Evolutionary conservation across 2,329 filamentous ascomycete species (phyloP).

Genomic region (Grosmannia huntii): DNA sequence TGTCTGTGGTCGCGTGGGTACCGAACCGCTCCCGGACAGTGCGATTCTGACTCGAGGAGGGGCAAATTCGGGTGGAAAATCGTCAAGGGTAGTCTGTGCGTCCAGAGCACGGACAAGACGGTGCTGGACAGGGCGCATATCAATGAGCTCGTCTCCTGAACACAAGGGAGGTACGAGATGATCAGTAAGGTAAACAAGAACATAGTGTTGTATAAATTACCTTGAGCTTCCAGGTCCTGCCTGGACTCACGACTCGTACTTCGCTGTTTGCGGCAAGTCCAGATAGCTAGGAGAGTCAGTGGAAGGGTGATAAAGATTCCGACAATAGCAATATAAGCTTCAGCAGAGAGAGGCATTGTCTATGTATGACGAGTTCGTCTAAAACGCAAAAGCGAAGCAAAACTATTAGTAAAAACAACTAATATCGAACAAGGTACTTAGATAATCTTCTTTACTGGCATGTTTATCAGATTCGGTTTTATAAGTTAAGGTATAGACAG

Average conservation of each 20-base stretch:
- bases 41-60: too few relatives aligned
- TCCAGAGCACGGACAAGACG: neutral
- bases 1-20: neutral
- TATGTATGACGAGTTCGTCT: too few relatives aligned
- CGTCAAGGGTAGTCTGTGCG: neutral
- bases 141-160: too few relatives aligned
- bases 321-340: neutral
- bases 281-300: neutral
- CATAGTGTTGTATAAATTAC: neutral
- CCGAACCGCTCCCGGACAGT: neutral
- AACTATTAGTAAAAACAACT: too few relatives aligned
- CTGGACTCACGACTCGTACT: neutral
- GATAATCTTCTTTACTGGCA: too few relatives aligned
- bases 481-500: too few relatives aligned
- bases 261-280: neutral
- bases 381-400: too few relatives aligned
- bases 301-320: neutral
- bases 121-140: too few relatives aligned
- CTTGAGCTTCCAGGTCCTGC: neutral
- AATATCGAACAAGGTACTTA: too few relatives aligned
- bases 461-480: too few relatives aligned
- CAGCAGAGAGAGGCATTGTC: neutral
- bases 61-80: neutral
- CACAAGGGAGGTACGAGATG: too few relatives aligned
- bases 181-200: neutral